A percentile compares a stretch with the other conserved stretches of the same genome.
These are phyloP conservation scores for Ogataea methanolica DNA, from an alignment of 805 yeast genomes.

Conservation along the genomic window DNA sequence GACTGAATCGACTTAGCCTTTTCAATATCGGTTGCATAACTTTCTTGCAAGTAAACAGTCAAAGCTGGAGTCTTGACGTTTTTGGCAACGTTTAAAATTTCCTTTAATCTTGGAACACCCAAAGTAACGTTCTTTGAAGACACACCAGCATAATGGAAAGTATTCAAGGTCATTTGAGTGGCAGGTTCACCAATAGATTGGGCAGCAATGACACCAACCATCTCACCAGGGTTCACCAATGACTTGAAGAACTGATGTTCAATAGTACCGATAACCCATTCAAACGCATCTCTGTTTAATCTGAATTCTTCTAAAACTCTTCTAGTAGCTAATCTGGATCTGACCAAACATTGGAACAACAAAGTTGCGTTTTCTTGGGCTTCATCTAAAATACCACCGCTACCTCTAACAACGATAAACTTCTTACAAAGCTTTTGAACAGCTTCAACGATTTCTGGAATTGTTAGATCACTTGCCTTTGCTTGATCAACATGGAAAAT, in stretches of 20 bases:
- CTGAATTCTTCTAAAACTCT: conserved; percentile 90
- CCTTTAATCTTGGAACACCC: conserved; percentile 97
- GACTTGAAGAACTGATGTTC: conserved; percentile 91
- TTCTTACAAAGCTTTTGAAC: conserved; percentile 66
- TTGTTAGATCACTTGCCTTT: conserved; percentile 84
- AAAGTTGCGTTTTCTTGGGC: conserved; percentile 92
- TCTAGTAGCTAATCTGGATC: conserved; percentile 88
- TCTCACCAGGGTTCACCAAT: conserved; percentile 93
- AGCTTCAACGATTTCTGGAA: conserved; percentile 71
- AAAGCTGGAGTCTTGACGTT: conserved; percentile 99
- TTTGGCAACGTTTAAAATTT: conserved; percentile 96
- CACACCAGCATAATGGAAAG: conserved; percentile 98
- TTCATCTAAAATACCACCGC: conserved; percentile 63
- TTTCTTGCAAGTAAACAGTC: conserved; percentile 85
- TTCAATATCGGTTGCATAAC: conserved; percentile 82
- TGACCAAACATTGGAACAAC: conserved; percentile 83
- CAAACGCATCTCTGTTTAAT: conserved; percentile 78
- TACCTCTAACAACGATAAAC: conserved; percentile 78
- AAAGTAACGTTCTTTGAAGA: conserved; percentile 93
- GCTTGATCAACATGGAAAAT: conserved; percentile 90
- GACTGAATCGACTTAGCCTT: conserved; percentile 93
- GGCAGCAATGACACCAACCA: conserved; percentile 97
- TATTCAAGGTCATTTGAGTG: conserved; percentile 94
- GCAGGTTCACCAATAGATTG: conserved; percentile 99
- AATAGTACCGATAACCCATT: conserved; percentile 93